phyloP scores from a whole-genome alignment of 371 early-diverging fungal genomes.

The Quaeritorhiza haematococci region DNA sequence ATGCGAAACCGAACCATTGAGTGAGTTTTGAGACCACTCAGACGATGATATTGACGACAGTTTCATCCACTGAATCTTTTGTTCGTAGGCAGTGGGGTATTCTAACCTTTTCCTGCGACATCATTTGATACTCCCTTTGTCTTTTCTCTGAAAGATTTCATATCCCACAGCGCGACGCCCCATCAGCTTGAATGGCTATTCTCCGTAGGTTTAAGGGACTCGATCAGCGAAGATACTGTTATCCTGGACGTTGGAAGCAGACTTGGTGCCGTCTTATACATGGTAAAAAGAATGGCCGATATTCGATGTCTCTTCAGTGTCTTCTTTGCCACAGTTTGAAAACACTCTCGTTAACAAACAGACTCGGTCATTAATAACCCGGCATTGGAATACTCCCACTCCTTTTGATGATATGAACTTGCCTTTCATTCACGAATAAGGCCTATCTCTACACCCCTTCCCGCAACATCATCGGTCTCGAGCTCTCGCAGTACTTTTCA shows the following conservation, averaged over 20 bases:
- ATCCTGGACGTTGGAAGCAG: slow-evolving; percentile 63
- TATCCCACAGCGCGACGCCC: slow-evolving; percentile 60
- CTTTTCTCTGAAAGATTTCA: slow-evolving; percentile 45
- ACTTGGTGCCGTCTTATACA: slow-evolving; percentile 59
- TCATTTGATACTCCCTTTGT: background rate
- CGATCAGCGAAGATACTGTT: slow-evolving; percentile 37
- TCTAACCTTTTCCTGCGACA: too few relatives aligned
- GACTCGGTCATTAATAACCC: too few relatives aligned
- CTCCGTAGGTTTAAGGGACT: slow-evolving; percentile 41
- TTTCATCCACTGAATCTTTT: too few relatives aligned
- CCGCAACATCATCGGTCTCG: background rate
- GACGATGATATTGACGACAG: too few relatives aligned
- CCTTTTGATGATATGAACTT: too few relatives aligned
- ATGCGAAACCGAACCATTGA: slow-evolving; percentile 42
- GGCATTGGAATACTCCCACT: too few relatives aligned
- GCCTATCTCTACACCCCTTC: background rate
- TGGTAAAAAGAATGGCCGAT: slow-evolving; percentile 27
- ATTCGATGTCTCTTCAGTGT: background rate
- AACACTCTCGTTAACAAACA: too few relatives aligned
- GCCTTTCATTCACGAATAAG: background rate
- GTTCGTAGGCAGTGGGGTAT: too few relatives aligned
- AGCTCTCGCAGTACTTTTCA: background rate
- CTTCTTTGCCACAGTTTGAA: background rate
- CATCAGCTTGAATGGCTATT: slow-evolving; percentile 58
- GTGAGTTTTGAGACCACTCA: background rate